Conservation (phyloP, 2,329 filamentous ascomycete genomes). For the Myrmaecium sp. region DNA sequence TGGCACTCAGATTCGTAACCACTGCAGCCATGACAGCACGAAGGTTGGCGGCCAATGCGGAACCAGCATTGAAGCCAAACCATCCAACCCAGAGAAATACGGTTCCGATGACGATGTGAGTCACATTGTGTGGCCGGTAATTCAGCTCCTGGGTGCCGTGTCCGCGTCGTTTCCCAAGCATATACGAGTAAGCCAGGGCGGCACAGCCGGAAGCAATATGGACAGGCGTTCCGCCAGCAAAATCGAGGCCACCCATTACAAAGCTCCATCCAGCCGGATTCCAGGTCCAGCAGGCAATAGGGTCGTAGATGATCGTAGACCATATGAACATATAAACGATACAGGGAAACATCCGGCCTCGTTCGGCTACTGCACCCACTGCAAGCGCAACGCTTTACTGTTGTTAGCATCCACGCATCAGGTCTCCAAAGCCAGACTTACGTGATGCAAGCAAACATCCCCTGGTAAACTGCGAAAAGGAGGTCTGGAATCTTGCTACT, state of each 20-base stretch:
- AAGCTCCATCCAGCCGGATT: conserved; percentile 68
- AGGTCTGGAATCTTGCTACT: conserved; percentile 62
- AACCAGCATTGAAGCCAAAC: conserved; percentile 90
- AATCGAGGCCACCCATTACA: conserved; percentile 67
- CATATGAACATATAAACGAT: conserved; percentile 89
- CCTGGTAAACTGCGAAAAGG: conserved; percentile 71
- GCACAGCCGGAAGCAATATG: conserved; percentile 73
- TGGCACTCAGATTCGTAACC: conserved; percentile 73
- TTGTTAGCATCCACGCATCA: conserved; percentile 1
- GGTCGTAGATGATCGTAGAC: conserved; percentile 79
- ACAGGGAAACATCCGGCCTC: conserved; percentile 74
- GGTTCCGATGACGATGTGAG: conserved; percentile 79
- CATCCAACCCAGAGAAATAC: conserved; percentile 92
- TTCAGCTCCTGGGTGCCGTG: conserved; percentile 80
- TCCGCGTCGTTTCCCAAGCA: conserved; percentile 71
- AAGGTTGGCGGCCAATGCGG: conserved; percentile 63
- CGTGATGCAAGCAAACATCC: conserved; percentile 82
- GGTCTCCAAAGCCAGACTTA: conserved; percentile 40
- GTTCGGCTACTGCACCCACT: conserved; percentile 70
- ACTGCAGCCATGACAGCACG: conserved; percentile 75
- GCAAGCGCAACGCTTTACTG: conserved; percentile 52
- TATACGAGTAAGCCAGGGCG: conserved; percentile 77
- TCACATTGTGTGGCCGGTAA: conserved; percentile 85
- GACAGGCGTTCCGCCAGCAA: conserved; percentile 78
- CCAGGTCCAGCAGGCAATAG: conserved; percentile 93